A percentile compares a stretch with the other conserved stretches of the same genome.
These are phyloP conservation scores for Colletotrichum acutatum DNA, from an alignment of 2,329 filamentous ascomycete species.

Conservation along the genomic window DNA sequence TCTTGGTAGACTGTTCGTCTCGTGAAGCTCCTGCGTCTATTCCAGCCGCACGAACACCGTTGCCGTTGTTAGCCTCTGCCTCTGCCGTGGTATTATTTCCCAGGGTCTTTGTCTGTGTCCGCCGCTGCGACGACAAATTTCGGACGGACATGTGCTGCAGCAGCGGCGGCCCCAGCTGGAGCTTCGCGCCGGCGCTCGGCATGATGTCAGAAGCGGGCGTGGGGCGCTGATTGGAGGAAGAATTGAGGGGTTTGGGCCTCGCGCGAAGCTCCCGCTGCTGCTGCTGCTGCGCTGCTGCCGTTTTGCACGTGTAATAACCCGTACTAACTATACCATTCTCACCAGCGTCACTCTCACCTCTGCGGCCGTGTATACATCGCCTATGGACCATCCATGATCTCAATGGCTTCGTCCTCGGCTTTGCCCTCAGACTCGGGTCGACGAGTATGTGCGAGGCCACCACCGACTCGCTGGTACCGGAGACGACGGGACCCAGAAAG, in stretches of 20 bases:
- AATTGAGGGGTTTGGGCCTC: slow-evolving; percentile 33
- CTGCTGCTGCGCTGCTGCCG: not conserved
- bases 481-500: not conserved
- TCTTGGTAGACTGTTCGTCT: not conserved
- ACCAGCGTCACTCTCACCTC: not conserved
- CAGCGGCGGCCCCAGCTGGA: slow-evolving; percentile 13
- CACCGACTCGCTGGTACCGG: slow-evolving; percentile 3
- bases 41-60: not conserved
- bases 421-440: not conserved
- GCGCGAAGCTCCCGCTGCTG: not conserved
- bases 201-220: slow-evolving; percentile 36
- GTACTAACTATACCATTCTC: not conserved
- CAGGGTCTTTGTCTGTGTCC: not conserved
- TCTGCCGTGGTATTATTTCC: not conserved
- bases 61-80: not conserved
- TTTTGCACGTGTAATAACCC: not conserved
- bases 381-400: not conserved
- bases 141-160: slow-evolving; percentile 15
- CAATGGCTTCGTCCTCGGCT: slow-evolving; percentile 1
- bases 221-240: slow-evolving; percentile 34
- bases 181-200: slow-evolving; percentile 30
- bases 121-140: slow-evolving; percentile 11
- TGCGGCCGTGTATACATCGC: not conserved
- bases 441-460: too few species aligned
- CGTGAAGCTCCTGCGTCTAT: not conserved